Evolutionary conservation across 805 yeast species (phyloP).

Genomic region (Cyberlindnera maritima): DNA sequence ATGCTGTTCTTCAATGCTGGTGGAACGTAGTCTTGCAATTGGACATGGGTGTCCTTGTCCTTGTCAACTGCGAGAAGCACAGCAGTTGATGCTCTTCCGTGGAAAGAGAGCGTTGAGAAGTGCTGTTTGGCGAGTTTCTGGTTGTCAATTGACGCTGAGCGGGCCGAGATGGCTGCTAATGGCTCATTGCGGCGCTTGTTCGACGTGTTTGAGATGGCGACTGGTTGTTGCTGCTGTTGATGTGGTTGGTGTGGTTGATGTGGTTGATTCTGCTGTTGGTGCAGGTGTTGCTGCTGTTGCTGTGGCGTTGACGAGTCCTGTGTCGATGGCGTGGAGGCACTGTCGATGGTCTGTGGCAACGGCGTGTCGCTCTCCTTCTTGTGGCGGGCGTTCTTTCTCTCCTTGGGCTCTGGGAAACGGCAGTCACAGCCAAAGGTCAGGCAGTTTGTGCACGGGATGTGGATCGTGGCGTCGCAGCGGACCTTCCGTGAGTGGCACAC

Average conservation of each 20-base stretch:
- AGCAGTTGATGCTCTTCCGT: slow-evolving; percentile 53
- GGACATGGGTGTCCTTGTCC: slow-evolving; percentile 32
- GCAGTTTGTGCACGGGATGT: slow-evolving; percentile 67
- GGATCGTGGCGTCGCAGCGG: slow-evolving; percentile 67
- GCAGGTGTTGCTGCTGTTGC: background rate
- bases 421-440: slow-evolving; percentile 72
- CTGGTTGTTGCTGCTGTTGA: slow-evolving; percentile 1
- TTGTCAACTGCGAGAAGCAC: slow-evolving; percentile 17
- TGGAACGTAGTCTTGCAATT: slow-evolving; percentile 27
- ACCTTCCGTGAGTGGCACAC: slow-evolving; percentile 80
- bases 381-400: slow-evolving; percentile 34
- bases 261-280: background rate
- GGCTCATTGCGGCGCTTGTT: slow-evolving; percentile 33
- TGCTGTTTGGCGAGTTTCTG: slow-evolving; percentile 22
- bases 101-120: slow-evolving; percentile 37
- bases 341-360: no score
- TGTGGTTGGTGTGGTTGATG: background rate
- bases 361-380: slow-evolving; percentile 10
- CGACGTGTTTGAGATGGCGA: slow-evolving; percentile 17
- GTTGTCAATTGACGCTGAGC: slow-evolving; percentile 30
- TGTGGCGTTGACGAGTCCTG: background rate
- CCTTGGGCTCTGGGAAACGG: slow-evolving; percentile 59
- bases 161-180: slow-evolving; percentile 31
- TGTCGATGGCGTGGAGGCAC: background rate
- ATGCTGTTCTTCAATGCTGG: slow-evolving; percentile 22